Evolutionary conservation across 768 basidiomycete species (phyloP), one percentile per base, ranked within the genome.

Genomic region (Kwoniella sp.): DNA sequence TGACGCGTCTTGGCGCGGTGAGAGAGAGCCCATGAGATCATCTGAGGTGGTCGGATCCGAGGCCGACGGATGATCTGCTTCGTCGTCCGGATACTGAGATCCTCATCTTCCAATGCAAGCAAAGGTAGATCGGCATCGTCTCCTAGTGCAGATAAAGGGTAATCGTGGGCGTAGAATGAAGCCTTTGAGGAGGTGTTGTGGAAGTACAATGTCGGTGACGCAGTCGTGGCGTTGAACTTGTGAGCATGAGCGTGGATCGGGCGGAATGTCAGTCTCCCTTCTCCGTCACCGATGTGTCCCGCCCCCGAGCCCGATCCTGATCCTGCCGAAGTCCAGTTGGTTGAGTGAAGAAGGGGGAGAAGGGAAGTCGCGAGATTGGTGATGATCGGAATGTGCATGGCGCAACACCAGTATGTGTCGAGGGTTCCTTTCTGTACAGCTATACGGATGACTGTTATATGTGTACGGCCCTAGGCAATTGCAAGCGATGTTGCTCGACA

Each of bases 201-300:
- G 17, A 78, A 47, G n/a, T 73, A 55, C 11, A 74, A 48, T n/a
- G 63, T 52, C 23, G 73, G 50, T 1, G 26, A 34, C 0, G 63
- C 56, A 28, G 29, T 52, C 50, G 29, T 55, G 30, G 53, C 23
- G 23, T 55, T 50, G 58, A 62, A 69, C 2, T 63, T 60, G 56
- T 76, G 75, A 1, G 68, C 66, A 61, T 78, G 76, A 9, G 78
- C 80, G 65, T 76, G 73, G 26, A 78, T 72, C 4, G 80, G 77
- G 30, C 66, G 59, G 62, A 81, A 77, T 11, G 73, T 66, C 48
- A 76, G 41, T 20, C 41, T 45, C 20, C 11, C 34, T 5, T 37
- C 41, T 20, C 8, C 5, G 20, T 45, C 34, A 9, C 31, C 54
- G 34, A 8, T 55, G 9, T 4, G 57, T 9, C 56, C 53, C 9